phyloP scores from a whole-genome alignment of 208 protist genomes.

The Histomonas meleagridis region DNA sequence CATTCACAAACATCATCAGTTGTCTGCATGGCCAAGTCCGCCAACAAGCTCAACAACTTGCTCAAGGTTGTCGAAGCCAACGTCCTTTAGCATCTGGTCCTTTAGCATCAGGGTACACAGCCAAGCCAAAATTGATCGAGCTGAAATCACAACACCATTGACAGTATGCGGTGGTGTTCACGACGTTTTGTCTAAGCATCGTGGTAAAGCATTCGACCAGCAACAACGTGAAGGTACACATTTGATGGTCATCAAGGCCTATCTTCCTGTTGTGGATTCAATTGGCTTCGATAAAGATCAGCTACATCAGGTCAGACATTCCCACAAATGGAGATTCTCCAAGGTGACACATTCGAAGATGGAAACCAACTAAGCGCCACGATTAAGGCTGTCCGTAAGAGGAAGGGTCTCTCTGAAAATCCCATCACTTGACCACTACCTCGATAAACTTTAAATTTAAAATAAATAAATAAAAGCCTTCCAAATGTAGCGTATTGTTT shows the following conservation, averaged over 20 bases:
- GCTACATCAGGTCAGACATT: slow-evolving; percentile 83
- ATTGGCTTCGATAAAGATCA: slow-evolving; percentile 92
- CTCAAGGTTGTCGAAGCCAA: slow-evolving; percentile 72
- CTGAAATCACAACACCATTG: slow-evolving; percentile 61
- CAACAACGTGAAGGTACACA: slow-evolving; percentile 77
- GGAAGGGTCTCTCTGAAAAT: slow-evolving; percentile 11
- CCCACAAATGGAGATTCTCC: slow-evolving; percentile 70
- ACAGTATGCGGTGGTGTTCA: slow-evolving; percentile 52
- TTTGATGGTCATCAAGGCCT: slow-evolving; percentile 83
- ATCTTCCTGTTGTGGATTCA: slow-evolving; percentile 92
- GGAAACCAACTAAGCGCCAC: neutral
- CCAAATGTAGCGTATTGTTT: too few species aligned
- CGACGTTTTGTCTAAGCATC: slow-evolving; percentile 36
- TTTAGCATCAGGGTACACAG: slow-evolving; percentile 76
- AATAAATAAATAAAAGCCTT: too few species aligned
- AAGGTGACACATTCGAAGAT: neutral
- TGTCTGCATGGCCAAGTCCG: slow-evolving; percentile 70
- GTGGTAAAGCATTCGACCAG: slow-evolving; percentile 61
- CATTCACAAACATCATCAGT: slow-evolving; percentile 80
- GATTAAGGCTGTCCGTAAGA: neutral
- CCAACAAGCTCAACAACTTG: slow-evolving; percentile 94
- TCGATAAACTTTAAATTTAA: slow-evolving; percentile 19
- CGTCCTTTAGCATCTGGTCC: slow-evolving; percentile 62
- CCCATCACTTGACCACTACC: neutral
- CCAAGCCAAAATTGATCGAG: slow-evolving; percentile 77